Evolutionary conservation across 169 alveolate genomes (phyloP).

Genomic region (Eimeria acervulina): DNA sequence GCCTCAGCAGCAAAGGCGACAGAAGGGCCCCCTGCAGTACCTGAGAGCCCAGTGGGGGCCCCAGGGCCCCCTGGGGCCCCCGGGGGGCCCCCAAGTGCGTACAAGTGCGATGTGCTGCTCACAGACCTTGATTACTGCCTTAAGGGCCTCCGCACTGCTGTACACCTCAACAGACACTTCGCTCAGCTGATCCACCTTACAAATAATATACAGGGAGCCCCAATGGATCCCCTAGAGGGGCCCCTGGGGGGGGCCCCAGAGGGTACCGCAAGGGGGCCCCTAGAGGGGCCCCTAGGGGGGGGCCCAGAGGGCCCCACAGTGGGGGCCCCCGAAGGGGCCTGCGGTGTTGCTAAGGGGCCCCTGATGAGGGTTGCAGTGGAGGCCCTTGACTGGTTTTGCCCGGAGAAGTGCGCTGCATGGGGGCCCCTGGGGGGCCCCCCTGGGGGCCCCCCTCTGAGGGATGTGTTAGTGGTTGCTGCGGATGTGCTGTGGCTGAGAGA

Average conservation of each 20-base stretch:
- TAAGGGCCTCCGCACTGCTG: conserved; percentile 20
- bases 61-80: not conserved
- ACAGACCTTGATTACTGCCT: conserved; percentile 33
- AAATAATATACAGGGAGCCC: not conserved
- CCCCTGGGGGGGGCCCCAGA: not conserved
- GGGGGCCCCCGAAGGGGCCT: conserved; percentile 1
- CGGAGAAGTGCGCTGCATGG: conserved; percentile 33
- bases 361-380: conserved; percentile 55
- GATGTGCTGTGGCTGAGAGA: conserved; percentile 57
- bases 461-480: not conserved
- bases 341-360: not conserved
- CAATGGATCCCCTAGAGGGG: not conserved
- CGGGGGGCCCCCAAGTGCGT: not conserved
- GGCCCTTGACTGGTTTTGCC: conserved; percentile 61
- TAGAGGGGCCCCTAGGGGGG: not conserved
- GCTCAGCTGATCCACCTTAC: not conserved
- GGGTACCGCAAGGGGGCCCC: not conserved
- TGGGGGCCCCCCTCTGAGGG: not conserved
- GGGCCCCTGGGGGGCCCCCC: conserved; percentile 13
- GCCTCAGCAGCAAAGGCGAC: not conserved
- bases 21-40: not conserved
- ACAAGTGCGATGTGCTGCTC: conserved; percentile 18
- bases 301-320: not conserved
- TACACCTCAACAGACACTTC: not conserved
- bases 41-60: not conserved